phyloP scores from a whole-genome alignment of 2,329 filamentous ascomycete genomes.

The Penicillium brasilianum region DNA sequence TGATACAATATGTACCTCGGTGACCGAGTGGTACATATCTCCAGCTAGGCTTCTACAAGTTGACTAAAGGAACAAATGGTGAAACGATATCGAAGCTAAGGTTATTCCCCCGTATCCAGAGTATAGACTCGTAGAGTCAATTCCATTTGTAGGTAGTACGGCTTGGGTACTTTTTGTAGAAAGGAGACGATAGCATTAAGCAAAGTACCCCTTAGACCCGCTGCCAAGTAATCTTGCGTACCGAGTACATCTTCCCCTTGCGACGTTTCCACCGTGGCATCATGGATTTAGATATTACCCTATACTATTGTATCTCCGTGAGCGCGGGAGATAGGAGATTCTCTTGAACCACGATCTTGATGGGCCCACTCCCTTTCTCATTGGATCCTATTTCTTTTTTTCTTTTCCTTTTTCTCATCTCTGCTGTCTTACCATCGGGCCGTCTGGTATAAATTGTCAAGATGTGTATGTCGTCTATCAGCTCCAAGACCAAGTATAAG shows the following conservation, averaged over 20 bases:
- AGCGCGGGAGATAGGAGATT: not conserved
- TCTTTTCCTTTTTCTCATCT: conserved; percentile 2
- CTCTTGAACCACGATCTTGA: conserved; percentile 5
- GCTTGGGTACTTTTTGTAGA: not conserved
- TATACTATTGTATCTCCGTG: not conserved
- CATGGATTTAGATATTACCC: not conserved
- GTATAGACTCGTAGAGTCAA: no score
- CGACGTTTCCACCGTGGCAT: not conserved
- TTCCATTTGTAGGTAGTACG: no score
- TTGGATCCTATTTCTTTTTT: conserved; percentile 8
- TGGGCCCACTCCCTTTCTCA: conserved; percentile 4
- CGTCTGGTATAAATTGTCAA: not conserved
- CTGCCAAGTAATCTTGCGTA: not conserved
- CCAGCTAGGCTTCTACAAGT: not conserved
- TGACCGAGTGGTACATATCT: no score
- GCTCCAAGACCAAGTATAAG: not conserved
- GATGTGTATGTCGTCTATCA: not conserved
- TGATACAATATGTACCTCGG: no score
- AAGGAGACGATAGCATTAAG: not conserved
- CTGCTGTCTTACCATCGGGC: conserved; percentile 3
- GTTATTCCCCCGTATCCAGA: no score
- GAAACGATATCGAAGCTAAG: no score
- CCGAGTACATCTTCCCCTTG: not conserved
- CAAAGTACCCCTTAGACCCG: not conserved
- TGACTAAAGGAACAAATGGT: no score